Conservation (phyloP, 2,329 filamentous ascomycete genomes). For the Pseudonectria foliicola region DNA sequence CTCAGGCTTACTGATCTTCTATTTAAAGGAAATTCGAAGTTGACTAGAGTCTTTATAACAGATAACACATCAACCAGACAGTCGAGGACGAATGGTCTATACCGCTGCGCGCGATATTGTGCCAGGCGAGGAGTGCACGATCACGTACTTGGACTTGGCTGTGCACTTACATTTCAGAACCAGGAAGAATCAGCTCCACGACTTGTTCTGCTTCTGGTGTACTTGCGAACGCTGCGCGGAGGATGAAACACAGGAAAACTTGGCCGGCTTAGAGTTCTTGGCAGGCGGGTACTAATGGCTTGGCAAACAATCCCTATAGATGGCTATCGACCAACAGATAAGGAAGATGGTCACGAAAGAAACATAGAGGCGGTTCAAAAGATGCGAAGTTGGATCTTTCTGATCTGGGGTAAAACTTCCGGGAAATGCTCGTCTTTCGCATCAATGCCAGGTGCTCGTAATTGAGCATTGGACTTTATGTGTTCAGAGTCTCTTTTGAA, state of each 20-base stretch:
- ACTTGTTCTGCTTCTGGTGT: conserved; percentile 20
- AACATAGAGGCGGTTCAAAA: too few species aligned
- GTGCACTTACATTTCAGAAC: conserved; percentile 6
- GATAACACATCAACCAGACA: conserved; percentile 20
- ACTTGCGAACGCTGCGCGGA: conserved; percentile 18
- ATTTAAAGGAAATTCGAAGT: neutral
- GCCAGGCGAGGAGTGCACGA: conserved; percentile 19
- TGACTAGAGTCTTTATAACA: conserved; percentile 3
- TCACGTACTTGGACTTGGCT: conserved; percentile 22
- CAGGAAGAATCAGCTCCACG: conserved; percentile 12
- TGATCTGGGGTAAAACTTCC: too few species aligned
- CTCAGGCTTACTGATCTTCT: neutral
- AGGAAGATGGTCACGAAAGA: too few species aligned
- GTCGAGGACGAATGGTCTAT: conserved; percentile 18
- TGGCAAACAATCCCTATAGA: too few species aligned
- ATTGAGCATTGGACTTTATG: too few species aligned
- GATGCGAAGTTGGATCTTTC: too few species aligned
- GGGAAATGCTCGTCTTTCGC: too few species aligned
- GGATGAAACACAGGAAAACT: conserved; percentile 17
- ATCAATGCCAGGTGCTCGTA: too few species aligned
- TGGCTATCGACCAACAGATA: too few species aligned
- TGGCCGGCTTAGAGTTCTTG: conserved; percentile 14
- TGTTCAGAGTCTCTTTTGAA: too few species aligned
- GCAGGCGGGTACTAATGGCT: too few species aligned
- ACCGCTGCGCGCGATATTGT: conserved; percentile 18